Evolutionary conservation across 2,329 filamentous ascomycete genomes (phyloP), one percentile per base, ranked within the genome.

Genomic region (Coniosporium tulheliwenetii): DNA sequence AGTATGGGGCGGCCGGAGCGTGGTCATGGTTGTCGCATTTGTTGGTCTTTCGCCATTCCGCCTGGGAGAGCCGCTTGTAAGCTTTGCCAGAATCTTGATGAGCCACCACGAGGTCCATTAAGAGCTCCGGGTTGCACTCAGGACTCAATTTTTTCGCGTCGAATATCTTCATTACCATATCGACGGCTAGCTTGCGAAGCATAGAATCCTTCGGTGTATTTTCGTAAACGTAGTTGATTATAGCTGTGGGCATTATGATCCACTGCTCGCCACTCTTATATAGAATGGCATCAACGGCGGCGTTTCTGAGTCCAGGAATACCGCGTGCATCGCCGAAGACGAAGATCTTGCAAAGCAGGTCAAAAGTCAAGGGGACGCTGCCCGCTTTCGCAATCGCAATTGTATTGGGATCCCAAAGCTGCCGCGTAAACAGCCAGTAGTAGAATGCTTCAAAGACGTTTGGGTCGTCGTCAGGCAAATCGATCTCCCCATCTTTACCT

Each of bases 371-470:
- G 10, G 3, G 45, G 41, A 29, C 45, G 15, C 12, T 33, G 31
- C 30, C 15, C 30, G 12, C 8, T 12, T 38, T 5, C 10, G 30
- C 14, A 15, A 12, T 41, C 19, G 30, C 14, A 15, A 12, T 41
- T 14, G 32, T 26, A 26, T 26, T 26, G 19, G 19, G 19, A 26
- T 26, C 19, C 19, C 19, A 26, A 8, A 48, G 43, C 16, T 37
- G 41, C 2, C 41, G 34, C 12, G 42, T 39, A 26, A 49, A 49
- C 4, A 51, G 39, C 48, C 48, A 51, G 30, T 35, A 15, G 5
- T 38, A 38, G 39, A 48, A 51, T 2, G 36, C 16, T 5, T 43
- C 15, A 30, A 52, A 47, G 2, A 42, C 37, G 2, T 41, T 39
- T 5, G 32, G 10, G 2, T 48, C 39, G 2, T 50, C 44, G 9